A percentile compares a stretch with the other conserved stretches of the same genome.
Conservation (phyloP, 2,329 filamentous ascomycete genomes). For the Incumbomyces delicatus region DNA sequence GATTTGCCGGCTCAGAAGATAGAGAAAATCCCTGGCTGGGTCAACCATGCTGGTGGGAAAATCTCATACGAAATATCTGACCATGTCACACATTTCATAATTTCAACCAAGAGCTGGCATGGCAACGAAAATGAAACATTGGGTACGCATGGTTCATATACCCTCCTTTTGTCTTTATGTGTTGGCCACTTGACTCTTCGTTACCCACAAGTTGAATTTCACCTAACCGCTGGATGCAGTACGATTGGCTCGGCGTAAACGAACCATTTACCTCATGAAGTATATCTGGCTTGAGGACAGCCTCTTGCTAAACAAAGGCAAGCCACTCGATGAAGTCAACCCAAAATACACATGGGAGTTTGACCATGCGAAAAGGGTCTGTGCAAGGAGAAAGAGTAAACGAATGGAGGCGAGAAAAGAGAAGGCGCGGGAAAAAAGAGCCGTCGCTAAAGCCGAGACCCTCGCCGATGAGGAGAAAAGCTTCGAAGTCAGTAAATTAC, state of each 20-base stretch:
- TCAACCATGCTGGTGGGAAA: conserved; percentile 50
- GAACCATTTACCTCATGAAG: conserved; percentile 34
- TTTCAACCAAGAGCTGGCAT: conserved; percentile 52
- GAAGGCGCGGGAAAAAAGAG: conserved; percentile 5
- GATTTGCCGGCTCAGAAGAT: conserved; percentile 42
- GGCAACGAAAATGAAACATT: conserved; percentile 29
- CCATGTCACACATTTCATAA: conserved; percentile 63
- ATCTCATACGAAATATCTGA: conserved; percentile 44
- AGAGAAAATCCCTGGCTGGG: conserved; percentile 57
- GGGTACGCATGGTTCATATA: conserved; percentile 22
- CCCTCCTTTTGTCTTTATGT: neutral
- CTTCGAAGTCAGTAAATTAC: neutral
- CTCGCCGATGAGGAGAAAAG: neutral
- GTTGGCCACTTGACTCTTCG: neutral
- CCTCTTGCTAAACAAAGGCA: conserved; percentile 24
- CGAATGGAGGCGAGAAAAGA: conserved; percentile 12
- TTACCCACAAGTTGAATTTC: too few species aligned
- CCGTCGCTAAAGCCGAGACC: neutral
- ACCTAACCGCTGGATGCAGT: conserved; percentile 28
- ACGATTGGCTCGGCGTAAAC: conserved; percentile 26
- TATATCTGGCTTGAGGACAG: conserved; percentile 41
- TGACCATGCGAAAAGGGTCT: conserved; percentile 16
- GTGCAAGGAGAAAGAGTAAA: neutral
- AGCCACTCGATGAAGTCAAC: conserved; percentile 26
- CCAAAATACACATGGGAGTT: conserved; percentile 24